phyloP scores from a whole-genome alignment of 2,329 filamentous ascomycete genomes.

The Juglanconis oblonga region DNA sequence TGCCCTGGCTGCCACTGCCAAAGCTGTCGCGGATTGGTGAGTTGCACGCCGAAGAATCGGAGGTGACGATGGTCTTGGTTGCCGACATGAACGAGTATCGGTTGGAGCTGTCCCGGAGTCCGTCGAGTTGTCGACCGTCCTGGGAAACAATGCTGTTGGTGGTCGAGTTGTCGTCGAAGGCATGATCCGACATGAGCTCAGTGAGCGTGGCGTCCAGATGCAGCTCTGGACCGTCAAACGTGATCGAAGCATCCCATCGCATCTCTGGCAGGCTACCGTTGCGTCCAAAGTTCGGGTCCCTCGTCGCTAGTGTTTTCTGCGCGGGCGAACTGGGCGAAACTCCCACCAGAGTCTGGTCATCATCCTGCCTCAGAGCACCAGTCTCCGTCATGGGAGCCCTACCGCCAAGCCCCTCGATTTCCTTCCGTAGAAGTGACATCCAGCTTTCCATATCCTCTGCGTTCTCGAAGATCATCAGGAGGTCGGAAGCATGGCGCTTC shows the following conservation, averaged over 20 bases:
- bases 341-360: slow-evolving; percentile 27
- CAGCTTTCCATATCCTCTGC: slow-evolving; percentile 74
- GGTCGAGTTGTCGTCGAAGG: slow-evolving; percentile 53
- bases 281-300: slow-evolving; percentile 45
- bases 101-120: slow-evolving; percentile 52
- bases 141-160: slow-evolving; percentile 57
- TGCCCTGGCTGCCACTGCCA: slow-evolving; percentile 33
- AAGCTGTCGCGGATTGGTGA: slow-evolving; percentile 56
- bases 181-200: slow-evolving; percentile 36
- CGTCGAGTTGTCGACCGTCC: slow-evolving; percentile 58
- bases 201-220: slow-evolving; percentile 27
- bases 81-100: slow-evolving; percentile 59
- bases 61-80: slow-evolving; percentile 59
- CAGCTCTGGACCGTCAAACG: slow-evolving; percentile 23
- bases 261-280: slow-evolving; percentile 33
- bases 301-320: slow-evolving; percentile 45
- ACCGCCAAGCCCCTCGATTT: slow-evolving; percentile 69
- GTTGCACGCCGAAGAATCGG: slow-evolving; percentile 55
- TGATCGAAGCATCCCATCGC: slow-evolving; percentile 27
- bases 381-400: slow-evolving; percentile 62
- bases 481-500: slow-evolving; percentile 57
- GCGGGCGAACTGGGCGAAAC: slow-evolving; percentile 27
- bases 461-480: slow-evolving; percentile 70
- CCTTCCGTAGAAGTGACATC: slow-evolving; percentile 65
- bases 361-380: slow-evolving; percentile 47